These are phyloP conservation scores for Tetrapisispora namnaoensis DNA, from an alignment of 805 yeast genomes.

Conservation along the genomic window DNA sequence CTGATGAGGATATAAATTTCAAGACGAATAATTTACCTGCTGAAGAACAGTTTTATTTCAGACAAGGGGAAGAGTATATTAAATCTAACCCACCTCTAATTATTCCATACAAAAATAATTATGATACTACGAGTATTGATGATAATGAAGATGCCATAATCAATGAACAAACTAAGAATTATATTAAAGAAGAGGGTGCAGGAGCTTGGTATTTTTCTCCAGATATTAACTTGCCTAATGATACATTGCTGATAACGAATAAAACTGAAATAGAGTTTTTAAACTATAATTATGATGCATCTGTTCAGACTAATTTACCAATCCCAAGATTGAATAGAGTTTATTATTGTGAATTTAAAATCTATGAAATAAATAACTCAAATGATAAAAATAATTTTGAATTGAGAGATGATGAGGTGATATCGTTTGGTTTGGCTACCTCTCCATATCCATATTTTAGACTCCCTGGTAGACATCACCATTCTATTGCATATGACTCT, in stretches of 20 bases:
- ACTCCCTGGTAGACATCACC: slow-evolving; percentile 83
- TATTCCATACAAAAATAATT: slow-evolving; percentile 20
- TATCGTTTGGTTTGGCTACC: slow-evolving; percentile 74
- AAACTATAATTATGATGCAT: slow-evolving; percentile 48
- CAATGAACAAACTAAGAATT: slow-evolving; percentile 27
- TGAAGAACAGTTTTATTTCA: slow-evolving; percentile 32
- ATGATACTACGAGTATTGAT: slow-evolving; percentile 27
- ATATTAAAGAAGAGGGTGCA: slow-evolving; percentile 82
- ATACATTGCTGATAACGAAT: slow-evolving; percentile 51
- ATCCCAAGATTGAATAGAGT: slow-evolving; percentile 75
- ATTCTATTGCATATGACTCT: slow-evolving; percentile 81
- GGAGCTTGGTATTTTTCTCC: slow-evolving; percentile 81
- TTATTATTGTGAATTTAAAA: slow-evolving; percentile 80
- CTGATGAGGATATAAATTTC: slow-evolving; percentile 37
- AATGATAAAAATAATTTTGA: slow-evolving; percentile 24
- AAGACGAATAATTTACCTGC: slow-evolving; percentile 51
- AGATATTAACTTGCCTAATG: slow-evolving; percentile 42
- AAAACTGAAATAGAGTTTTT: slow-evolving; percentile 51
- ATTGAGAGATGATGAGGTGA: slow-evolving; percentile 23
- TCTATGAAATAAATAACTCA: slow-evolving; percentile 59
- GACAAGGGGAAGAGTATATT: slow-evolving; percentile 33
- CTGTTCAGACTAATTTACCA: slow-evolving; percentile 75
- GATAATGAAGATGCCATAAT: slow-evolving; percentile 28
- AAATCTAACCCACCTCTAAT: slow-evolving; percentile 37
- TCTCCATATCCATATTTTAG: slow-evolving; percentile 91